Evolutionary conservation across 1,284 basidiomycete species (phyloP).

Genomic region (Malassezia furfur): DNA sequence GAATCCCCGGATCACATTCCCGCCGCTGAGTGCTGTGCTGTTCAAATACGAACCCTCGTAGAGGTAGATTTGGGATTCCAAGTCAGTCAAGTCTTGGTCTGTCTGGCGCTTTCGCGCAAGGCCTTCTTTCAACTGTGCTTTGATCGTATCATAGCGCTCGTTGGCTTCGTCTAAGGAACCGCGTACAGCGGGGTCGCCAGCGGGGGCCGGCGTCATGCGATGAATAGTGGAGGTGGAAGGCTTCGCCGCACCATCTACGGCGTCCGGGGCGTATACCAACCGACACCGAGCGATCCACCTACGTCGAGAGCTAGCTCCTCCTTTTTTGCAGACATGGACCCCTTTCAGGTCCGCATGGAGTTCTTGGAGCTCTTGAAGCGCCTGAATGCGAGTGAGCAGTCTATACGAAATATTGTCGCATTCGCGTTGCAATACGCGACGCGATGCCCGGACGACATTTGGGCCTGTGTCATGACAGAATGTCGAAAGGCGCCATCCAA

Average conservation of each 20-base stretch:
- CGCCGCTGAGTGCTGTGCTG: slow-evolving; percentile 38
- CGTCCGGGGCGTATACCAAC: too few relatives aligned
- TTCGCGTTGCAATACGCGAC: slow-evolving; percentile 78
- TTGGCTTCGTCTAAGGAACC: slow-evolving; percentile 35
- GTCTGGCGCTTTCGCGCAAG: slow-evolving; percentile 35
- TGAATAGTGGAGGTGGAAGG: not conserved
- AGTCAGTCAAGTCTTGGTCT: slow-evolving; percentile 37
- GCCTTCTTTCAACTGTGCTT: slow-evolving; percentile 26
- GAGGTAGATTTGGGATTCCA: slow-evolving; percentile 46
- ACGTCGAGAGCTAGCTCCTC: too few relatives aligned
- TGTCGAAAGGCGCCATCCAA: slow-evolving; percentile 62
- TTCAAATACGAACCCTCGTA: slow-evolving; percentile 45
- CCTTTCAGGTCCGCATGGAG: slow-evolving; percentile 45
- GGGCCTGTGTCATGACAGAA: slow-evolving; percentile 87
- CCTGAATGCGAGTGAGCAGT: slow-evolving; percentile 59
- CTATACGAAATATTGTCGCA: slow-evolving; percentile 76
- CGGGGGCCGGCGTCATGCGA: not conserved
- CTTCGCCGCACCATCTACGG: not conserved
- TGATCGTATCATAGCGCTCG: slow-evolving; percentile 31
- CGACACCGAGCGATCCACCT: too few relatives aligned
- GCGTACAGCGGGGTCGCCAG: not conserved
- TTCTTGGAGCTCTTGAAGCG: slow-evolving; percentile 39
- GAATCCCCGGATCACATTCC: slow-evolving; percentile 47
- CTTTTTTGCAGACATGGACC: slow-evolving; percentile 21
- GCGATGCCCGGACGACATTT: slow-evolving; percentile 71